These are phyloP conservation scores for Fusarium albosuccineum DNA, from an alignment of 2,329 filamentous ascomycete species.

Conservation along the genomic window DNA sequence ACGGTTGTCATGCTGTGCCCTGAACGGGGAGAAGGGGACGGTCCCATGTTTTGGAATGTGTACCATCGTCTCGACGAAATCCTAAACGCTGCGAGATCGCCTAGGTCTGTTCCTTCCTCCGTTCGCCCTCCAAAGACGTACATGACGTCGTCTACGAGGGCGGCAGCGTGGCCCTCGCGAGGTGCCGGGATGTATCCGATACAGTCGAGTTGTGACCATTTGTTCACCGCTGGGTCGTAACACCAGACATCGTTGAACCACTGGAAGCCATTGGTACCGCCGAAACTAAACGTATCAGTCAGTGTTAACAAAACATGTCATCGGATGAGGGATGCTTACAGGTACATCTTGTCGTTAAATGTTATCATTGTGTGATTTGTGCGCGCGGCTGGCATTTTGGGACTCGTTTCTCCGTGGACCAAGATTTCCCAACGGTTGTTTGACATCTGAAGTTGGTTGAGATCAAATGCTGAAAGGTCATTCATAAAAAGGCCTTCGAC, in stretches of 20 bases:
- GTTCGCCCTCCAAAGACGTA: slow-evolving; percentile 98
- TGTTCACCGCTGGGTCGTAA: slow-evolving; percentile 86
- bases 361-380: slow-evolving; percentile 96
- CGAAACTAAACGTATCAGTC: slow-evolving; percentile 73
- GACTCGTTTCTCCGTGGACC: slow-evolving; percentile 71
- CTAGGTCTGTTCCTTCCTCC: slow-evolving; percentile 91
- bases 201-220: slow-evolving; percentile 91
- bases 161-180: slow-evolving; percentile 93
- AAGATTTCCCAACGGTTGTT: slow-evolving; percentile 95
- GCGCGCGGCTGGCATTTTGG: slow-evolving; percentile 80
- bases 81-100: slow-evolving; percentile 86
- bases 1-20: slow-evolving; percentile 98
- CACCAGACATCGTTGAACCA: slow-evolving; percentile 99
- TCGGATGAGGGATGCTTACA: slow-evolving; percentile 70
- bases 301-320: background rate
- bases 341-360: slow-evolving; percentile 91
- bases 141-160: slow-evolving; percentile 97
- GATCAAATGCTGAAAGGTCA: slow-evolving; percentile 92
- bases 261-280: slow-evolving; percentile 92
- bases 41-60: slow-evolving; percentile 99
- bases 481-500: slow-evolving; percentile 99
- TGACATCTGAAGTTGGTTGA: slow-evolving; percentile 93
- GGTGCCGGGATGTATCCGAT: slow-evolving; percentile 97
- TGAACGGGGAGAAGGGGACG: slow-evolving; percentile 90
- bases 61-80: slow-evolving; percentile 92